Evolutionary conservation across 441 rosid species (phyloP).

Genomic region (Pelargonium myrrhifolium): DNA sequence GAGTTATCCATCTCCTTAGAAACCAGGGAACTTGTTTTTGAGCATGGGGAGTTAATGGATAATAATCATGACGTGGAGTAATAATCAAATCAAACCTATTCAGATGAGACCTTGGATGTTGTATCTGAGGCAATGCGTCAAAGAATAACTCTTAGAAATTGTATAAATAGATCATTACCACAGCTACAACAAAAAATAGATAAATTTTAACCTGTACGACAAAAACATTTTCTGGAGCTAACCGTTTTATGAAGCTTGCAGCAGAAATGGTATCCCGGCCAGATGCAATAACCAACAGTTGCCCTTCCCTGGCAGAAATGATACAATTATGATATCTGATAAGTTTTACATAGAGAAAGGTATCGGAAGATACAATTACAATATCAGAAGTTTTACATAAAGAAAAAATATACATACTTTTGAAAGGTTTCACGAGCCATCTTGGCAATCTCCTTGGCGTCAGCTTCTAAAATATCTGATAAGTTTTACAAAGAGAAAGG

Average conservation of each 20-base stretch:
- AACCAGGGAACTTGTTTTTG: conserved; percentile 63
- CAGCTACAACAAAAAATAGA: no score
- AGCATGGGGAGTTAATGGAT: conserved; percentile 64
- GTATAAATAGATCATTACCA: no score
- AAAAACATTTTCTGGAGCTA: conserved; percentile 73
- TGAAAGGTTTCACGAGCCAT: not conserved
- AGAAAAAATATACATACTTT: not conserved
- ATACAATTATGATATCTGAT: no score
- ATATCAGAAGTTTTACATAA: no score
- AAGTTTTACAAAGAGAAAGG: not conserved
- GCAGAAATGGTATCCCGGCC: conserved; percentile 74
- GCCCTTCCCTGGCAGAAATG: conserved; percentile 60
- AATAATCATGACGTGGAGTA: conserved; percentile 83
- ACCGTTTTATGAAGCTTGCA: conserved; percentile 71
- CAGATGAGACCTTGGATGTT: conserved; percentile 78
- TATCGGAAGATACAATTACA: no score
- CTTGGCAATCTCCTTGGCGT: not conserved
- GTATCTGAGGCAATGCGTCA: conserved; percentile 46
- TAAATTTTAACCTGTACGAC: conserved; percentile 63
- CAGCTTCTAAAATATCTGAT: not conserved
- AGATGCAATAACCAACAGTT: conserved; percentile 79
- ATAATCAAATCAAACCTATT: conserved; percentile 87
- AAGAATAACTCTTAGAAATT: conserved; percentile 6
- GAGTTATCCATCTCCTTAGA: conserved; percentile 73
- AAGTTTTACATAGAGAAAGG: no score